These are phyloP conservation scores for Botryotinia calthae DNA, from an alignment of 2,329 filamentous ascomycete genomes.

Conservation along the genomic window DNA sequence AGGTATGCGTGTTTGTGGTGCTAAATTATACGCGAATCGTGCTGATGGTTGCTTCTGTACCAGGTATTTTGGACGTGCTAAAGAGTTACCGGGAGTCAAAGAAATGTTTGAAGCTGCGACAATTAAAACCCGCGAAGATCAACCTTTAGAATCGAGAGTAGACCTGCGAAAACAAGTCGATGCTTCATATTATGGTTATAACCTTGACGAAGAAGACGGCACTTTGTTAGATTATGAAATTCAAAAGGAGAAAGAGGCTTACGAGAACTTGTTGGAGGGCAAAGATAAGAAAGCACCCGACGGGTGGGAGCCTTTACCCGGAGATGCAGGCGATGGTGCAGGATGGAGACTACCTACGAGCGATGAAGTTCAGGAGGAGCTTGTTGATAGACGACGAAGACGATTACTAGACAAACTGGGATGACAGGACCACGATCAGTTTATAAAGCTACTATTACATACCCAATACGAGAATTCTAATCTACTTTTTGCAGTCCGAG, in stretches of 20 bases:
- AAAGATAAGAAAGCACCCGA: constrained; percentile 58
- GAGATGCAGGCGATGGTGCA: constrained; percentile 78
- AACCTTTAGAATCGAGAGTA: constrained; percentile 62
- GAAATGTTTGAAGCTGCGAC: constrained; percentile 86
- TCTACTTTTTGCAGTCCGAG: background rate
- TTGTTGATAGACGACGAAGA: constrained; percentile 80
- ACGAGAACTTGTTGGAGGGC: constrained; percentile 62
- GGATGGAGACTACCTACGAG: constrained; percentile 80
- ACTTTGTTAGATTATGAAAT: constrained; percentile 76
- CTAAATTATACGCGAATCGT: background rate
- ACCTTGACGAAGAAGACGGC: constrained; percentile 86
- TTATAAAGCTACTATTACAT: background rate
- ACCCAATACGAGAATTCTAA: background rate
- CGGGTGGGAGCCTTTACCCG: constrained; percentile 83
- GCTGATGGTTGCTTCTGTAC: constrained; percentile 47
- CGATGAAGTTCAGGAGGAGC: constrained; percentile 91
- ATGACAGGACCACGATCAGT: constrained; percentile 15
- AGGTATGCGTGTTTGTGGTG: constrained; percentile 63
- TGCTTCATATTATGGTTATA: constrained; percentile 94
- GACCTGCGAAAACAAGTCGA: constrained; percentile 77
- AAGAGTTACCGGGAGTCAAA: constrained; percentile 90
- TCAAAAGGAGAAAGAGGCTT: constrained; percentile 78
- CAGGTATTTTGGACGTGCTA: constrained; percentile 86
- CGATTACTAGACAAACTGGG: constrained; percentile 74
- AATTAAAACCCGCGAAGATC: constrained; percentile 54